Conservation (phyloP, 768 basidiomycete genomes). For the Crepidotus variabilis region DNA sequence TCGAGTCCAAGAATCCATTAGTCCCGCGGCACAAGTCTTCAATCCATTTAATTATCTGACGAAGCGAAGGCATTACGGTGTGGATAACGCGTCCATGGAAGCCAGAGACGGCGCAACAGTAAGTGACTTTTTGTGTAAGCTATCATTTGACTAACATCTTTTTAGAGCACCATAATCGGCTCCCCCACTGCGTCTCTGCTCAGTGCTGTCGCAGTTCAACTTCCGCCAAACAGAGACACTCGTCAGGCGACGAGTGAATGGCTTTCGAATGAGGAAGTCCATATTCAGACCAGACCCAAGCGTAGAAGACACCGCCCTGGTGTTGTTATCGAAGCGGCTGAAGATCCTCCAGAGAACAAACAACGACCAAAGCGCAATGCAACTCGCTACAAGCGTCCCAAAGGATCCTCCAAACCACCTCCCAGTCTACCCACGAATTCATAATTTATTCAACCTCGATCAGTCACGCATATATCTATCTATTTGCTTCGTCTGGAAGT, state of each 20-base stretch:
- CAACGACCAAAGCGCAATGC: slow-evolving; percentile 10
- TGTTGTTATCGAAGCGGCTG: slow-evolving; percentile 61
- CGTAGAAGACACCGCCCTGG: slow-evolving; percentile 51
- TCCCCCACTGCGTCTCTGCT: slow-evolving; percentile 71
- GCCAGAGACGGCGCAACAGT: slow-evolving; percentile 80
- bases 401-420: neutral
- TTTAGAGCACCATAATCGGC: slow-evolving; percentile 72
- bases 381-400: slow-evolving; percentile 1
- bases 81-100: slow-evolving; percentile 74
- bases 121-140: slow-evolving; percentile 23
- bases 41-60: slow-evolving; percentile 61
- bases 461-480: neutral
- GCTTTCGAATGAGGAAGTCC: slow-evolving; percentile 61
- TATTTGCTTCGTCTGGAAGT: neutral
- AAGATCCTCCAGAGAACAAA: slow-evolving; percentile 45
- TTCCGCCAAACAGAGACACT: slow-evolving; percentile 64
- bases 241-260: slow-evolving; percentile 63
- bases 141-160: slow-evolving; percentile 10
- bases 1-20: slow-evolving; percentile 31
- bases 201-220: slow-evolving; percentile 47
- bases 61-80: slow-evolving; percentile 55
- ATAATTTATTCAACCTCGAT: neutral
- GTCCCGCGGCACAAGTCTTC: slow-evolving; percentile 44
- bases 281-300: slow-evolving; percentile 33
- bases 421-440: neutral